Base-by-base conservation (phyloP, 169 alveolate genomes). In the Theileria annulata region DNA sequence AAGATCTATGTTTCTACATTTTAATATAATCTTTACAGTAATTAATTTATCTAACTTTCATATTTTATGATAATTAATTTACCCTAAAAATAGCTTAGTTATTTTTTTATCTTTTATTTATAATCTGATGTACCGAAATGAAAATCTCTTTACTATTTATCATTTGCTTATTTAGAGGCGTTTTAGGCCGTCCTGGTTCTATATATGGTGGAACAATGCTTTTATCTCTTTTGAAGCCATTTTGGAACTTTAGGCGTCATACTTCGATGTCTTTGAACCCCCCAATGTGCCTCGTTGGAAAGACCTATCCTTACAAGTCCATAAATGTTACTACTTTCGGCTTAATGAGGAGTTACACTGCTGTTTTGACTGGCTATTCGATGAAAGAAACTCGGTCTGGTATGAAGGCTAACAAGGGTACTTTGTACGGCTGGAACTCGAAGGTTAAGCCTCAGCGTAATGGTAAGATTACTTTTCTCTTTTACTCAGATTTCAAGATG, bases 361-460 rank as follows among this genome's bases (percentile, higher is more conserved):
- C 79, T 49, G 79, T 72, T n/a, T 30, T 72, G 42, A 72, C 79
- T 28, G 79, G 79, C 8, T 72, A 72, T 72, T 27, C 51, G 17
- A 27, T 68, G 51, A 58, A 68, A 17, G 63, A 42, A 58, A 58
- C 30, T 30, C 25, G 63, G 33, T n/a, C 59, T n/a, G 37, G 33
- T 28, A 49, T 58, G 21, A 48, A 58, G 31, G 23, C 66, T 2
- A 72, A 72, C 42, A 51, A 58, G 63, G 79, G 79, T 25, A 23
- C 21, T 42, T 30, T 72, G 35, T 72, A 72, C 13, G 79, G 79
- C 63, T 72, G 79, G 79, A 72, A 37, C 23, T 35, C 59, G 6
- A 72, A 35, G 33, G 79, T 72, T 25, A 72, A 49, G 42, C 79
- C 79, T 6, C 27, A 74, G 62, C 31, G 21, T 8, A 72, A 35